A percentile compares a stretch with the other conserved stretches of the same genome.
These are phyloP conservation scores for Cubamyces sp. DNA, from an alignment of 768 basidiomycete genomes.

Conservation along the genomic window DNA sequence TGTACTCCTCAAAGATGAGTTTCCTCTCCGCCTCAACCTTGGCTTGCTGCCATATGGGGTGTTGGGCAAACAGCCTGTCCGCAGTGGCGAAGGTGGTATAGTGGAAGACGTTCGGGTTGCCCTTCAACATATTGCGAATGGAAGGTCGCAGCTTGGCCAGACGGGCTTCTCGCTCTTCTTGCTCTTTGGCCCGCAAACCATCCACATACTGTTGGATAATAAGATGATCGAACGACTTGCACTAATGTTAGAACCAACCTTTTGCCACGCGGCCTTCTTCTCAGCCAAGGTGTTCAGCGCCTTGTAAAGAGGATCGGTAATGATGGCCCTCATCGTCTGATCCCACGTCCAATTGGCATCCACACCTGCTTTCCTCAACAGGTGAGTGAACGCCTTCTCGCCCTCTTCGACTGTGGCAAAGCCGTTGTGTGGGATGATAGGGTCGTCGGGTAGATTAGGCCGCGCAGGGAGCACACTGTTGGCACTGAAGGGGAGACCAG, in stretches of 20 bases:
- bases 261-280: slow-evolving; percentile 93
- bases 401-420: slow-evolving; percentile 87
- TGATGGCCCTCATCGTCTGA: slow-evolving; percentile 95
- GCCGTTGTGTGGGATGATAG: slow-evolving; percentile 88
- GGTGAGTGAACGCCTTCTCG: slow-evolving; percentile 91
- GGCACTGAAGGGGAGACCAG: slow-evolving; percentile 63
- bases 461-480: slow-evolving; percentile 68
- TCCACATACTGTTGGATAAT: slow-evolving; percentile 66
- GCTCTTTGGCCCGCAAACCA: slow-evolving; percentile 76
- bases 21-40: slow-evolving; percentile 84
- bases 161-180: slow-evolving; percentile 83
- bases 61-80: slow-evolving; percentile 81
- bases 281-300: slow-evolving; percentile 91
- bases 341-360: slow-evolving; percentile 98
- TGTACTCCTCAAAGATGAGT: slow-evolving; percentile 91
- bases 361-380: slow-evolving; percentile 88
- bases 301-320: slow-evolving; percentile 97
- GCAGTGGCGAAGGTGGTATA: slow-evolving; percentile 92
- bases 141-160: slow-evolving; percentile 87
- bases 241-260: slow-evolving; percentile 52
- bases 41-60: slow-evolving; percentile 91
- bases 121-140: slow-evolving; percentile 81
- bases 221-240: neutral
- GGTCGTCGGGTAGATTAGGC: slow-evolving; percentile 84
- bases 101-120: slow-evolving; percentile 86